These are phyloP conservation scores for Xylariomycetidae sp. DNA, from an alignment of 2,329 filamentous ascomycete species.

Conservation along the genomic window DNA sequence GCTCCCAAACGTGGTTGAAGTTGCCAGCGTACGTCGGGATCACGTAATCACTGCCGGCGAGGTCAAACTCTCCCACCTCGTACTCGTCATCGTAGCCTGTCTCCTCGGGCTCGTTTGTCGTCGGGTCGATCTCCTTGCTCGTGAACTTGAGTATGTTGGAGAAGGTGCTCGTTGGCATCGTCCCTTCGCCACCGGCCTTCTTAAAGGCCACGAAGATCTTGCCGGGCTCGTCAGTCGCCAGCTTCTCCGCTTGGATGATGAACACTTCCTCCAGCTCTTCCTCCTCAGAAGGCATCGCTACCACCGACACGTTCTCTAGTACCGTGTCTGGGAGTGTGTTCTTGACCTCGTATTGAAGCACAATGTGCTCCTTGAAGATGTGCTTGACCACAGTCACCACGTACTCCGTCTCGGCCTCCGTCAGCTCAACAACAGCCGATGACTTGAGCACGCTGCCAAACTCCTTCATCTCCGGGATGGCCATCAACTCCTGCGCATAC, in stretches of 20 bases:
- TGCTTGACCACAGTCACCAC: constrained; percentile 93
- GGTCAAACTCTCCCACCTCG: constrained; percentile 87
- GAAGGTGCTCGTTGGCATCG: constrained; percentile 76
- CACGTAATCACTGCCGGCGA: constrained; percentile 88
- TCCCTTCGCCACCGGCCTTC: constrained; percentile 67
- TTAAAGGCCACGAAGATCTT: constrained; percentile 94
- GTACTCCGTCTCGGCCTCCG: constrained; percentile 96
- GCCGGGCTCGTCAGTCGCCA: constrained; percentile 79
- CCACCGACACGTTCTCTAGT: constrained; percentile 80
- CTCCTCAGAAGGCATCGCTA: constrained; percentile 73
- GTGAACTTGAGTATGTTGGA: constrained; percentile 95
- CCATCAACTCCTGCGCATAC: constrained; percentile 79
- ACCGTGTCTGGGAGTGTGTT: constrained; percentile 92
- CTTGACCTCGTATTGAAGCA: constrained; percentile 95
- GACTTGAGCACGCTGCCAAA: constrained; percentile 93
- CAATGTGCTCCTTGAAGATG: constrained; percentile 94
- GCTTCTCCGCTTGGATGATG: constrained; percentile 80
- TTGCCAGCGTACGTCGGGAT: constrained; percentile 89
- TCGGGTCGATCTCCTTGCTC: constrained; percentile 95
- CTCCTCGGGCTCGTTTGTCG: constrained; percentile 87
- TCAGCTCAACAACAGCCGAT: constrained; percentile 77
- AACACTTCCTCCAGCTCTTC: constrained; percentile 87
- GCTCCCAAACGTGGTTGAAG: constrained; percentile 94
- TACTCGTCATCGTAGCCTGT: constrained; percentile 96
- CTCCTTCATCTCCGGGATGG: constrained; percentile 83